A percentile compares a stretch with the other conserved stretches of the same genome.
These are phyloP conservation scores for Lichenothelia convexa DNA, from an alignment of 495 filamentous ascomycete genomes.

Conservation along the genomic window DNA sequence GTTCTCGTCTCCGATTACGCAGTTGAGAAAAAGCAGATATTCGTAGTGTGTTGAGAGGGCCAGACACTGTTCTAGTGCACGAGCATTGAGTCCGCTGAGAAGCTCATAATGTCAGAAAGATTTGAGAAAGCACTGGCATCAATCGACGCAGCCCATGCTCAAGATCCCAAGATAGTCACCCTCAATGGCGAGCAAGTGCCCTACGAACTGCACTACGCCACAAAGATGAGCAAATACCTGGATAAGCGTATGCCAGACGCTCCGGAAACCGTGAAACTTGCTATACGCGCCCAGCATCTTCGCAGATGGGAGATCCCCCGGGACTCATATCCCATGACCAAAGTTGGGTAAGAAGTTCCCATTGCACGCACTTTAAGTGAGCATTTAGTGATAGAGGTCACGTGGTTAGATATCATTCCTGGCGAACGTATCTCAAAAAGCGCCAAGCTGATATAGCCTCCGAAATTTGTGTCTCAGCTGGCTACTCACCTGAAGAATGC, in stretches of 20 bases:
- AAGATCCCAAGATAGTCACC: constrained; percentile 39
- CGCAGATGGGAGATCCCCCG: constrained; percentile 66
- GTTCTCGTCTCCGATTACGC: too few relatives aligned
- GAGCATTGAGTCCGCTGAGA: too few relatives aligned
- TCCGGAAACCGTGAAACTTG: constrained; percentile 45
- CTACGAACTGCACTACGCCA: constrained; percentile 65
- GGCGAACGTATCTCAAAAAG: constrained; percentile 53
- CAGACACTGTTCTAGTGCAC: too few relatives aligned
- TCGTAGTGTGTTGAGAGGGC: too few relatives aligned
- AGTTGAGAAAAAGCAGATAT: too few relatives aligned
- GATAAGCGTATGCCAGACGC: constrained; percentile 32
- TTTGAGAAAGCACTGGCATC: constrained; percentile 32
- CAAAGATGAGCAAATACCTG: constrained; percentile 58
- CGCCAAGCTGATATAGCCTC: constrained; percentile 44
- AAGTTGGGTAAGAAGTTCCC: too few relatives aligned
- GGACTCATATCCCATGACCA: constrained; percentile 44
- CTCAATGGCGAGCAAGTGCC: constrained; percentile 29
- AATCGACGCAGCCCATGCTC: constrained; percentile 56
- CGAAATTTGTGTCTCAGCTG: constrained; percentile 33
- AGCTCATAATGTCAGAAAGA: too few relatives aligned
- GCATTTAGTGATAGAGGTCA: too few relatives aligned
- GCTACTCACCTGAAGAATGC: constrained; percentile 30
- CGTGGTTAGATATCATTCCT: constrained; percentile 62
- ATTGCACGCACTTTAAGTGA: too few relatives aligned
- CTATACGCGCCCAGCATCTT: constrained; percentile 69